These are phyloP conservation scores for Apiospora aurea DNA, from an alignment of 2,329 filamentous ascomycete genomes.

Conservation along the genomic window DNA sequence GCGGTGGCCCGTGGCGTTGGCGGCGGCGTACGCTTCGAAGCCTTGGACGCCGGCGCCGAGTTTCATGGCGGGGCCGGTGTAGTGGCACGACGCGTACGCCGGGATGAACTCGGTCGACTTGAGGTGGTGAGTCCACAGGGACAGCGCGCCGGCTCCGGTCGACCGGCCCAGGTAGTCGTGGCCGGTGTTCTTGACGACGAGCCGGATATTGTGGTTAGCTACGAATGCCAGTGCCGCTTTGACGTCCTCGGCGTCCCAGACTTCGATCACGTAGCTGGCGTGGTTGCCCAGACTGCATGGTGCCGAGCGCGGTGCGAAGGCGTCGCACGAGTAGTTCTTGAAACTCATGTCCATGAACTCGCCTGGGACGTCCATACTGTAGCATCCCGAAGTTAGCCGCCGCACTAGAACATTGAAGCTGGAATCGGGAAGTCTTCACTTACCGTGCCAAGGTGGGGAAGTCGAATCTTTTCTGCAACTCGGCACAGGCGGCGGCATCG, in stretches of 20 bases:
- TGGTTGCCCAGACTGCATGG: conserved; percentile 29
- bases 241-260: conserved; percentile 21
- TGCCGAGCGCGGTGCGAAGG: conserved; percentile 22
- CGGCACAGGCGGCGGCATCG: conserved; percentile 33
- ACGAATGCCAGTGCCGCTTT: conserved; percentile 30
- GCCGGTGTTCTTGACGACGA: conserved; percentile 34
- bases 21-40: conserved; percentile 32
- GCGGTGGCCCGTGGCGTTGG: conserved; percentile 36
- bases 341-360: conserved; percentile 29
- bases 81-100: conserved; percentile 36
- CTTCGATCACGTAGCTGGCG: conserved; percentile 25
- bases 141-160: conserved; percentile 39
- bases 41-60: conserved; percentile 36
- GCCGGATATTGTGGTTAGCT: conserved; percentile 29
- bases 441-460: background rate
- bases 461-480: conserved; percentile 35
- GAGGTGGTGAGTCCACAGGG: conserved; percentile 42
- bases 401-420: background rate
- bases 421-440: background rate
- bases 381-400: background rate
- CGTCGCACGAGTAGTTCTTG: conserved; percentile 32
- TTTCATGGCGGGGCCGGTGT: conserved; percentile 37
- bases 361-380: conserved; percentile 26
- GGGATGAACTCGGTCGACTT: conserved; percentile 35
- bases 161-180: conserved; percentile 44